phyloP scores from a whole-genome alignment of 164 flowering plant species.

The Umbilicus rupestris region DNA sequence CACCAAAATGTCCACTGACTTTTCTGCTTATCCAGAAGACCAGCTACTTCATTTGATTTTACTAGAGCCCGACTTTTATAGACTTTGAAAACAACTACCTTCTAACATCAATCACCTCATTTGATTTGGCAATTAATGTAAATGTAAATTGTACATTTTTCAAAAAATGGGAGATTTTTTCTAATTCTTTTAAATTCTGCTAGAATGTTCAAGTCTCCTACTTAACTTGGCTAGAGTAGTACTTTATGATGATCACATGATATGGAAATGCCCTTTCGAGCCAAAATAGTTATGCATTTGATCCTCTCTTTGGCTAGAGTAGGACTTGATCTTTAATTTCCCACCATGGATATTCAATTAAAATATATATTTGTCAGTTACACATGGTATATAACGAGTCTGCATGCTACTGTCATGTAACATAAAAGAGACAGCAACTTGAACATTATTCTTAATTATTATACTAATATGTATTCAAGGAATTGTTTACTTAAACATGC shows the following conservation, averaged over 20 bases:
- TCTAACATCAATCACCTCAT: not conserved
- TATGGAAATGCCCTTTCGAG: no score
- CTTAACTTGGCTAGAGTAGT: not conserved
- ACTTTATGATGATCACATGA: no score
- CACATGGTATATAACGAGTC: no score
- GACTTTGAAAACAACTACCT: no score
- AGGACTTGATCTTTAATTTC: no score
- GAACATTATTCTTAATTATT: not conserved
- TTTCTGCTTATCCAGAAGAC: not conserved
- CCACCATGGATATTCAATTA: no score
- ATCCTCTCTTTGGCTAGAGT: no score
- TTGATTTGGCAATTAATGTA: not conserved
- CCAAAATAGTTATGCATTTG: no score
- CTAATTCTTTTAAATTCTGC: not conserved
- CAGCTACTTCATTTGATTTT: no score
- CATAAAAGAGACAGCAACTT: not conserved
- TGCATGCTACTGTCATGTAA: not conserved
- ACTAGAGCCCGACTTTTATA: no score
- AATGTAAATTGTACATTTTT: no score
- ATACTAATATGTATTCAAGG: not conserved
- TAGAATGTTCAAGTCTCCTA: constrained; percentile 2
- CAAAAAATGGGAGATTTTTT: not conserved
- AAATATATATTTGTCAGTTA: no score
- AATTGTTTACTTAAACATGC: not conserved
- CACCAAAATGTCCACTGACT: not conserved